Base-by-base conservation (phyloP, 345 rosid species). In the Populus euphratica region DNA sequence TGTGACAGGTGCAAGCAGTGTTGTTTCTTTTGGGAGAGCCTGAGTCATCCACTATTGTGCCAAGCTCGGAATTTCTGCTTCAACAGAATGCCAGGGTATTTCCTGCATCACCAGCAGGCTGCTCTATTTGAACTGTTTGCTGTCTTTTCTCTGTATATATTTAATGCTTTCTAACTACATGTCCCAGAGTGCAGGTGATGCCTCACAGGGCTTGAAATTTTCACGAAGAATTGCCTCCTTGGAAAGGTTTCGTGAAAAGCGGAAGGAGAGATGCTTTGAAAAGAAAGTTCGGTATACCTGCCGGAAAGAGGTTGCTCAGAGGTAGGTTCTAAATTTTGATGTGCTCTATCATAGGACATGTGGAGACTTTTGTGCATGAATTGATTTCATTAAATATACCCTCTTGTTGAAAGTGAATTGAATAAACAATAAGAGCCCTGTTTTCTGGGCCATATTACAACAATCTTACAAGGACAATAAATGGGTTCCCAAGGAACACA, bases 211-310 rank as follows among this genome's bases (percentile, higher is more conserved):
- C 82, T 78, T 84, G 20, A 85, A 85, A 75, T 77, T 77, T 85
- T 80, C 90, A 10, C 78, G 61, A 80, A 83, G 90, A 85, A 73
- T 83, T 65, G 89, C 87, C 52, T 87, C 89, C 62, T 72, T 87
- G 68, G 79, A 23, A 66, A 79, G 87, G 54, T 85, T 85, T 21
- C 65, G 87, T 65, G 86, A 87, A 83, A 87, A 87, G 79, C 75
- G 89, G 59, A 87, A 87, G 69, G 89, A 87, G 61, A 76, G 87
- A 27, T 83, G 86, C 70, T 85, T 85, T 70, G 89, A 83, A 41
- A 85, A 87, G 85, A 87, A 85, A 83, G 83, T 87, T 18, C 83
- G 85, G 11, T 87, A 87, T 75, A 81, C 29, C 2, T 85, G 83
- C 17, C 77, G 87, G 36, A 85, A 87, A 83, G 87, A 87, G 73